Conservation (phyloP, 495 filamentous ascomycete species). For the Trichoderma erinaceum region DNA sequence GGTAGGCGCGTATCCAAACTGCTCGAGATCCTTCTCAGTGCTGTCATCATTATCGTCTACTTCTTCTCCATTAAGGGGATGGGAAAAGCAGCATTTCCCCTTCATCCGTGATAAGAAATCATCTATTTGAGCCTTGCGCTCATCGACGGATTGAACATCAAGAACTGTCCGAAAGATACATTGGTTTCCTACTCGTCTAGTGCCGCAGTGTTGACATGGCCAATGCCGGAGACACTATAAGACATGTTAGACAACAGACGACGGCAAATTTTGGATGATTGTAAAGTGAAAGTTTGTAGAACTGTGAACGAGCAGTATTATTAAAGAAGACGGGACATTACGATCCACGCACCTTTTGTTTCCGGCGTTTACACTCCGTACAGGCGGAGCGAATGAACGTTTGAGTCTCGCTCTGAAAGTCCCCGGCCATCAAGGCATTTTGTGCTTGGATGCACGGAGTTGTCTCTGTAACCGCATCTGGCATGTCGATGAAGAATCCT, state of each 20-base stretch:
- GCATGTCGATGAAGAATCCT: neutral
- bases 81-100: neutral
- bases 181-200: neutral
- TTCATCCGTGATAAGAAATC: neutral
- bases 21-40: neutral
- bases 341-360: slow-evolving; percentile 6
- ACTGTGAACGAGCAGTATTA: neutral
- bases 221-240: neutral
- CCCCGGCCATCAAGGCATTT: neutral
- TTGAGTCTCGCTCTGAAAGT: neutral
- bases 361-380: neutral
- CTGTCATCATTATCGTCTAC: neutral
- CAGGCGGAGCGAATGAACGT: neutral
- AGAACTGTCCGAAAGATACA: neutral
- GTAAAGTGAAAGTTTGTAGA: neutral
- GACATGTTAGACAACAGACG: neutral
- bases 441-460: neutral
- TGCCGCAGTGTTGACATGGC: neutral
- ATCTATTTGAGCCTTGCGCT: neutral
- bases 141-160: neutral
- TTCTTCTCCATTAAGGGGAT: neutral
- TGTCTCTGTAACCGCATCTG: neutral
- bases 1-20: neutral
- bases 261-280: neutral
- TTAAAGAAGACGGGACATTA: neutral